A percentile compares a stretch with the other conserved stretches of the same genome.
Conservation (phyloP, 495 filamentous ascomycete species). For the Aspergillus sclerotioniger region DNA sequence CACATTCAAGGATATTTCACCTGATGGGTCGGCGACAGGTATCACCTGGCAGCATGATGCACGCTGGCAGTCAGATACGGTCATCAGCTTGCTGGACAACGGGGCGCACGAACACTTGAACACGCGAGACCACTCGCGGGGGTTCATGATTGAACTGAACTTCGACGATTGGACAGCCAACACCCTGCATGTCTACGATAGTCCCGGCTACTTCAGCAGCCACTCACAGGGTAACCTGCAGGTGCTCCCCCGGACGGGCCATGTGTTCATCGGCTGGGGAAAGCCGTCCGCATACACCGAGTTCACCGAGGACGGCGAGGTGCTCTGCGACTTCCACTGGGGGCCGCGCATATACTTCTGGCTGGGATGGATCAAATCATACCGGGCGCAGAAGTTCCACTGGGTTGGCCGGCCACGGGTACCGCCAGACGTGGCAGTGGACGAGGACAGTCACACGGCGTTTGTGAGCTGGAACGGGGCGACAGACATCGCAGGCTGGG, state of each 20-base stretch:
- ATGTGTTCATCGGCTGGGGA: constrained; percentile 51
- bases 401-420: constrained; percentile 22
- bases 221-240: constrained; percentile 54
- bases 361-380: constrained; percentile 15
- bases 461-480: constrained; percentile 35
- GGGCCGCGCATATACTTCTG: constrained; percentile 13
- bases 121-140: constrained; percentile 3
- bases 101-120: constrained; percentile 23
- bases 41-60: constrained; percentile 56
- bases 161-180: constrained; percentile 32
- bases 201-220: constrained; percentile 37
- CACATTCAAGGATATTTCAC: constrained; percentile 23
- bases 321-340: constrained; percentile 31
- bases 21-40: constrained; percentile 4
- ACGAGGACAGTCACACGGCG: constrained; percentile 8
- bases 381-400: constrained; percentile 16
- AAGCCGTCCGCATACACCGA: constrained; percentile 46
- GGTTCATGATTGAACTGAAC: constrained; percentile 22
- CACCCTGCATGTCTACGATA: constrained; percentile 25
- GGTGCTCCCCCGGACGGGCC: constrained; percentile 39
- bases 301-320: constrained; percentile 42
- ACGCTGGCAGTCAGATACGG: constrained; percentile 31
- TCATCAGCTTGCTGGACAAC: constrained; percentile 47
- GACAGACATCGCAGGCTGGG: constrained; percentile 24
- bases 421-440: constrained; percentile 12